Base-by-base conservation (phyloP, 139 green algal species). In the Tetraselmis striata region DNA sequence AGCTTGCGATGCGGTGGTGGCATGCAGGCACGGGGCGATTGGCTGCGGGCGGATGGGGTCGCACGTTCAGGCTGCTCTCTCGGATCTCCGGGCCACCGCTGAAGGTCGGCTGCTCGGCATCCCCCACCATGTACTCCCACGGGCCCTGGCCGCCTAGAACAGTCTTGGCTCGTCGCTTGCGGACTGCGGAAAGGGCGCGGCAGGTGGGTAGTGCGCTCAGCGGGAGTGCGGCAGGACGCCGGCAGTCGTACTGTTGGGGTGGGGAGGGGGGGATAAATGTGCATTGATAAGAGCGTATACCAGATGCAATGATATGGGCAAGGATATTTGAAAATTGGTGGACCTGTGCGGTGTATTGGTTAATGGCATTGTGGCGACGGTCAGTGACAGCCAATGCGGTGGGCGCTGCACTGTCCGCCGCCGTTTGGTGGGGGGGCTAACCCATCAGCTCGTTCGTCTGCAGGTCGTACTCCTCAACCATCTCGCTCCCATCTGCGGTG, bases 111-210 rank as follows among this genome's bases (percentile, higher is more conserved):
- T 75, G 29, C 59, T 79, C n/a, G 32, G 79, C 82, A 30, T 90
- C 80, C 0, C 86, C 86, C 31, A 85, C 80, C 28, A 90, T 77
- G 76, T 84, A 87, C 80, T 90, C 86, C 87, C 87, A 90, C 31
- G 84, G 23, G 18, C 22, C 75, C 59, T 87, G 76, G 1, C 32
- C 29, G 1, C 87, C 87, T 24, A 88, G 31, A 32, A 58, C 27
- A 1, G 87, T 88, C 82, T 86, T 87, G 24, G 76, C 29, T 23
- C 87, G 75, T 29, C 80, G 74, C 59, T 85, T 87, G 59, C 87
- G 84, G 80, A 88, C 84, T 88, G 84, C 77, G 23, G 32, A 45
- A 81, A n/a, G n/a, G n/a, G n/a, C n/a, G n/a, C n/a, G n/a, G n/a
- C n/a, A n/a, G n/a, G n/a, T n/a, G n/a, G n/a, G n/a, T n/a, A n/a